Conservation (phyloP, 1,139 yeast genomes). For the Debaryomyces sp. region DNA sequence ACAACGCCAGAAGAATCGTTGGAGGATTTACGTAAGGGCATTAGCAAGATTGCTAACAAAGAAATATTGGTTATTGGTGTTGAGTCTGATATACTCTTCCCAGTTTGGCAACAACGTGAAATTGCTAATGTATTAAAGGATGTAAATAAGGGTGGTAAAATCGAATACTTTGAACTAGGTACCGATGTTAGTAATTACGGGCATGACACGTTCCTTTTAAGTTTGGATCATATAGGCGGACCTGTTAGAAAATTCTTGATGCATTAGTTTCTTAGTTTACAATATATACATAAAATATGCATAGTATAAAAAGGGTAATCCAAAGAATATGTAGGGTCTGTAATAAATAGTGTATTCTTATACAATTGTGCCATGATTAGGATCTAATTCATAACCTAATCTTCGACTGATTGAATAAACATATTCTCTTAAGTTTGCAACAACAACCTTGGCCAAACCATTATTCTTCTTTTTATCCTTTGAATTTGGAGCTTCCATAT, state of each 20-base stretch:
- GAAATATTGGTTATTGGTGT: slow-evolving; percentile 84
- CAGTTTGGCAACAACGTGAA: slow-evolving; percentile 93
- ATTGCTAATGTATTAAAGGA: slow-evolving; percentile 62
- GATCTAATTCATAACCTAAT: slow-evolving; percentile 68
- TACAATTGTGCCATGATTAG: slow-evolving; percentile 54
- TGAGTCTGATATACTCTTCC: slow-evolving; percentile 87
- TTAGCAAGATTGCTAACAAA: slow-evolving; percentile 62
- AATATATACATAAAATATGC: background rate
- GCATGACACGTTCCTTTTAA: slow-evolving; percentile 85
- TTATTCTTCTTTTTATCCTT: slow-evolving; percentile 34
- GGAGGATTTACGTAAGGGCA: slow-evolving; percentile 66
- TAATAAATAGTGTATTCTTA: slow-evolving; percentile 16
- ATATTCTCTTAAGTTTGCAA: slow-evolving; percentile 53
- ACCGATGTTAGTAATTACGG: slow-evolving; percentile 80
- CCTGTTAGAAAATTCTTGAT: slow-evolving; percentile 62
- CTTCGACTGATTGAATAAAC: slow-evolving; percentile 51
- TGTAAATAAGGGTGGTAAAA: slow-evolving; percentile 28
- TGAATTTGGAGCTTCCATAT: slow-evolving; percentile 36
- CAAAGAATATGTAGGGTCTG: background rate
- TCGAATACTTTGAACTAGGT: slow-evolving; percentile 72
- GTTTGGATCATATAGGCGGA: slow-evolving; percentile 76
- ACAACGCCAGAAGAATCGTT: slow-evolving; percentile 55
- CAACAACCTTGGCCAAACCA: slow-evolving; percentile 59
- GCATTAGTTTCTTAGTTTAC: background rate
- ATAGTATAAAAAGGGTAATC: background rate